These are phyloP conservation scores for Colletotrichum musicola DNA, from an alignment of 2,329 filamentous ascomycete species.

Conservation along the genomic window DNA sequence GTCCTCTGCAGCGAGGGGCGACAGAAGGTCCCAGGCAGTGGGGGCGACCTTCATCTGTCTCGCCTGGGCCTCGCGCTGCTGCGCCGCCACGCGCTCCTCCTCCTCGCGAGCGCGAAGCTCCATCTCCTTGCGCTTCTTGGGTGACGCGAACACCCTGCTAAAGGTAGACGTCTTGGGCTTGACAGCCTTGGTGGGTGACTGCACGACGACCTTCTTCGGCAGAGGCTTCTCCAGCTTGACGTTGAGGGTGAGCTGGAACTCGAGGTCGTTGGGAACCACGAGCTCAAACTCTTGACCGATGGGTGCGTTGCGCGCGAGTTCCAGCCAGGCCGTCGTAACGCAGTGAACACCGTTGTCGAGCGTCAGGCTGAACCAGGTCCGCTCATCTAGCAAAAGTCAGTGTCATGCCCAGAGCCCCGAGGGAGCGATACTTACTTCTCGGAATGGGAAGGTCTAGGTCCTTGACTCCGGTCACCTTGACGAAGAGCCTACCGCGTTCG, in stretches of 20 bases:
- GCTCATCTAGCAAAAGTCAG: constrained; percentile 73
- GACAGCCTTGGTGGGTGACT: constrained; percentile 71
- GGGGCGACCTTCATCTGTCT: constrained; percentile 73
- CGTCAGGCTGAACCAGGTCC: constrained; percentile 94
- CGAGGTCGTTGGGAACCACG: constrained; percentile 96
- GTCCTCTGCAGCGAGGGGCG: constrained; percentile 87
- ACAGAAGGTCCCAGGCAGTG: constrained; percentile 87
- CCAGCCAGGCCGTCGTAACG: constrained; percentile 95
- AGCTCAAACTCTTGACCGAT: constrained; percentile 99
- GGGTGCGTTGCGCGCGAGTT: constrained; percentile 89
- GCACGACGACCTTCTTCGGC: constrained; percentile 60
- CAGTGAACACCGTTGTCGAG: constrained; percentile 99
- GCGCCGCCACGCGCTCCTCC: constrained; percentile 77
- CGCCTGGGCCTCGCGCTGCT: constrained; percentile 73
- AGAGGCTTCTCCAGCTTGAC: constrained; percentile 91
- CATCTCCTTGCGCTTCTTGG: constrained; percentile 96
- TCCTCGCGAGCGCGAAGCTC: constrained; percentile 88
- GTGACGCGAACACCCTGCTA: constrained; percentile 91
- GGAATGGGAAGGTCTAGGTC: constrained; percentile 93
- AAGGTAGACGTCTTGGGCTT: constrained; percentile 88
- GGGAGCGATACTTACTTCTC: constrained; percentile 72
- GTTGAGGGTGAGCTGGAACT: constrained; percentile 97
- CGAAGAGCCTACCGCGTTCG: constrained; percentile 91
- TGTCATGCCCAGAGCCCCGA: constrained; percentile 24
- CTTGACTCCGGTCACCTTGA: constrained; percentile 99